Conservation (phyloP, 345 rosid genomes). For the Trapa bicornis region DNA sequence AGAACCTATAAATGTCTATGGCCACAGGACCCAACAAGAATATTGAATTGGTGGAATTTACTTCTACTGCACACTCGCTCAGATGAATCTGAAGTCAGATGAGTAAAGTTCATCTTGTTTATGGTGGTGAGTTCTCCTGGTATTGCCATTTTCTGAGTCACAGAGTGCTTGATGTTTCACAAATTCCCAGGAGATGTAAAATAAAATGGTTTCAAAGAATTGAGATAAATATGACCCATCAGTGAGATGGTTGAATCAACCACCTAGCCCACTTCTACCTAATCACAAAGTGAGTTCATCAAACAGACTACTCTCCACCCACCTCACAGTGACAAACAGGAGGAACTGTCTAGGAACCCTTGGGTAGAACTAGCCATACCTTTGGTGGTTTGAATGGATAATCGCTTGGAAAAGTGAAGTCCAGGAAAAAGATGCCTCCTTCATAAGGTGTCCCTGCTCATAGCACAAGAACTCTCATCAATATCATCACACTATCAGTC, state of each 20-base stretch:
- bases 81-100: no score
- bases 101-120: no score
- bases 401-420: conserved; percentile 61
- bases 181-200: background rate
- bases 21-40: background rate
- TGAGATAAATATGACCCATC: background rate
- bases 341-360: background rate
- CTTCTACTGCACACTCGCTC: no score
- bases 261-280: background rate
- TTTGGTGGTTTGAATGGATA: conserved; percentile 90
- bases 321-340: background rate
- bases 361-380: conserved; percentile 25
- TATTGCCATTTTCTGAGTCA: background rate
- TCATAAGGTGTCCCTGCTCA: conserved; percentile 73
- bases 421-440: conserved; percentile 80
- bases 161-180: background rate
- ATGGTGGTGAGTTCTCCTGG: no score
- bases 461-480: background rate
- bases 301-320: background rate
- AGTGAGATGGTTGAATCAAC: background rate
- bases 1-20: background rate
- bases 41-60: no score
- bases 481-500: background rate
- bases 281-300: background rate
- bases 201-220: background rate